A percentile compares a stretch with the other conserved stretches of the same genome.
These are phyloP conservation scores for Zoysia pacifica DNA, from an alignment of 176 grass and related monocot species.

Conservation along the genomic window DNA sequence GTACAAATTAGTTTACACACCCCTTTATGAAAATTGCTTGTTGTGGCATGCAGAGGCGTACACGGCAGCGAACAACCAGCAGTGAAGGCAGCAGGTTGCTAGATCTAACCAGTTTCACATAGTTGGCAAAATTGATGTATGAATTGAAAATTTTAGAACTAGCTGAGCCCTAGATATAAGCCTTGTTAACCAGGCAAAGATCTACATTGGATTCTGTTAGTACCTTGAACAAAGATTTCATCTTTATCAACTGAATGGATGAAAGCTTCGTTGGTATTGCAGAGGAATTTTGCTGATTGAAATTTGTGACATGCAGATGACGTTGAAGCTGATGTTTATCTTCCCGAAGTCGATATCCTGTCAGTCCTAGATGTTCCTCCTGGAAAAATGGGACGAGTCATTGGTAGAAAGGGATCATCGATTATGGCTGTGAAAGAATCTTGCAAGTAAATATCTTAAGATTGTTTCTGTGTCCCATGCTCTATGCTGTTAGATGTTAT, in stretches of 20 bases:
- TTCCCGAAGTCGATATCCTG: conserved; percentile 74
- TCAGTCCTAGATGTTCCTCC: conserved; percentile 87
- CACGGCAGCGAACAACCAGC: neutral
- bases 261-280: conserved; percentile 1
- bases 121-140: neutral
- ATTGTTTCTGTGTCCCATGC: conserved; percentile 12
- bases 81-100: conserved; percentile 5
- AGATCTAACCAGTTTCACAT: neutral
- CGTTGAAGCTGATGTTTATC: conserved; percentile 57
- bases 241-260: conserved; percentile 7
- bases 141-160: conserved; percentile 11
- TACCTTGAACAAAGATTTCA: conserved; percentile 3
- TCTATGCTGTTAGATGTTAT: conserved; percentile 23
- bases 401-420: conserved; percentile 79
- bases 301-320: conserved; percentile 47
- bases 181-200: neutral
- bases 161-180: conserved; percentile 27
- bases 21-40: neutral
- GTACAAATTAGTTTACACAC: neutral
- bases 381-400: conserved; percentile 97
- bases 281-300: conserved; percentile 37
- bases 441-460: conserved; percentile 78
- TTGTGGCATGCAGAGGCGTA: neutral
- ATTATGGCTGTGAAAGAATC: conserved; percentile 83
- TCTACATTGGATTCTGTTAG: conserved; percentile 20